These are phyloP conservation scores for Rhododendron simsii DNA, from an alignment of 148 eudicot genomes.

Conservation along the genomic window DNA sequence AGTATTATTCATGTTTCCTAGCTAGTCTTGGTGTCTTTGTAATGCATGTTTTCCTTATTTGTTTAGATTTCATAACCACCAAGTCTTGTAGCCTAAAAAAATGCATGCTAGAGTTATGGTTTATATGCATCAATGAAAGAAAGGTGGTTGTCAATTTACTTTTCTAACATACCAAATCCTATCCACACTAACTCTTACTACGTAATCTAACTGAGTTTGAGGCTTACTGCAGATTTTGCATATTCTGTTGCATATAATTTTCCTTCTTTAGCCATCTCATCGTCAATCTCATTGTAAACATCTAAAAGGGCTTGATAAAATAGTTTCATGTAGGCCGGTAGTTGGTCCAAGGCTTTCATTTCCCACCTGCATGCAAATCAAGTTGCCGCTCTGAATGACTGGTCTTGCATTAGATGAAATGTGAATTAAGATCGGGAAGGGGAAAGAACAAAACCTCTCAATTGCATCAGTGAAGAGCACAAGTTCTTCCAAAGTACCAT, in stretches of 20 bases:
- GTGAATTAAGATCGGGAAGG: neutral
- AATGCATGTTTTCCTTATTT: no score
- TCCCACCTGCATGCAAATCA: slow-evolving; percentile 39
- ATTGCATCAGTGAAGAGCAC: slow-evolving; percentile 28
- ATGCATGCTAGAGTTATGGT: no score
- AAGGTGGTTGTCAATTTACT: neutral
- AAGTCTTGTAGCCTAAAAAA: no score
- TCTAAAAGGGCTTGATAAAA: slow-evolving; percentile 25
- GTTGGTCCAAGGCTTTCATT: slow-evolving; percentile 17
- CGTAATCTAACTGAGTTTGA: neutral
- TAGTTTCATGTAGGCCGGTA: slow-evolving; percentile 36
- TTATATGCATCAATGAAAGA: no score
- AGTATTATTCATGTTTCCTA: no score
- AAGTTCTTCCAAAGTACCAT: slow-evolving; percentile 35
- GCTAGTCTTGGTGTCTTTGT: no score
- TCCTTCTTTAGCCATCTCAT: slow-evolving; percentile 28
- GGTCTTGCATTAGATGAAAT: neutral
- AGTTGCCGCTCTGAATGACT: neutral
- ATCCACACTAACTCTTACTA: neutral
- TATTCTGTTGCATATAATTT: slow-evolving; percentile 14
- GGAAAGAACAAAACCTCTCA: slow-evolving; percentile 22
- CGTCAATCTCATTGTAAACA: slow-evolving; percentile 32
- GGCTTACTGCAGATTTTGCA: slow-evolving; percentile 29
- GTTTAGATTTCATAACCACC: no score
- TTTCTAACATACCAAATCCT: neutral